A percentile compares a stretch with the other conserved stretches of the same genome.
Conservation (phyloP, 2,329 filamentous ascomycete genomes). For the Colletotrichum godetiae region DNA sequence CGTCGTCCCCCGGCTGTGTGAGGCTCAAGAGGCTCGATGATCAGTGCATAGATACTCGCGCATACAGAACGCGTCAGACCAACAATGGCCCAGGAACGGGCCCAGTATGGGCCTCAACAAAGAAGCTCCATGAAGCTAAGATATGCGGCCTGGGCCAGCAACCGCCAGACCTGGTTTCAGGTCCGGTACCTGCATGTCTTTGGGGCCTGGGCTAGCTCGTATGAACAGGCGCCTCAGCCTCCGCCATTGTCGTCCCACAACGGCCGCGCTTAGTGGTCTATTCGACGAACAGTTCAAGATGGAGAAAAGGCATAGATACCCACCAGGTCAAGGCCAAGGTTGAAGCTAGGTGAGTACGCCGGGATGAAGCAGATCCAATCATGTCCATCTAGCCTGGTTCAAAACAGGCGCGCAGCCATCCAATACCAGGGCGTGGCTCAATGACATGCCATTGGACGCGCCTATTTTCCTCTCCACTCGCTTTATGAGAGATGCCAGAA, state of each 20-base stretch:
- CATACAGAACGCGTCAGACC: neutral
- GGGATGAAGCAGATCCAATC: constrained; percentile 33
- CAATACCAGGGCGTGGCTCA: neutral
- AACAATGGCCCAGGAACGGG: constrained; percentile 2
- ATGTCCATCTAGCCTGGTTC: neutral
- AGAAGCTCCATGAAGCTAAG: neutral
- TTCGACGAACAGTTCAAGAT: neutral
- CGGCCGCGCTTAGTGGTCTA: neutral
- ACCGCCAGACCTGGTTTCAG: constrained; percentile 32
- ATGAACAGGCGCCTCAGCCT: constrained; percentile 35
- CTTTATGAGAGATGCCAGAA: neutral
- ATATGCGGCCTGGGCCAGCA: constrained; percentile 28
- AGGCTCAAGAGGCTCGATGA: constrained; percentile 10
- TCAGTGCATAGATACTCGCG: neutral
- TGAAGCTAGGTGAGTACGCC: neutral
- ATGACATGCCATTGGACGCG: constrained; percentile 18
- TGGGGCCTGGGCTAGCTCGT: neutral
- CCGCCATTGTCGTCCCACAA: neutral
- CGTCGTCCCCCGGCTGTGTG: neutral
- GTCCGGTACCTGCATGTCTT: constrained; percentile 8
- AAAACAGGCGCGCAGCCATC: constrained; percentile 22
- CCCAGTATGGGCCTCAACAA: neutral
- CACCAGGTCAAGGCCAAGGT: constrained; percentile 2
- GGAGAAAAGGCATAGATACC: neutral
- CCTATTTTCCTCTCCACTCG: neutral